Conservation (phyloP, 371 early-diverging fungal genomes). For the Funneliformis caledonium region DNA sequence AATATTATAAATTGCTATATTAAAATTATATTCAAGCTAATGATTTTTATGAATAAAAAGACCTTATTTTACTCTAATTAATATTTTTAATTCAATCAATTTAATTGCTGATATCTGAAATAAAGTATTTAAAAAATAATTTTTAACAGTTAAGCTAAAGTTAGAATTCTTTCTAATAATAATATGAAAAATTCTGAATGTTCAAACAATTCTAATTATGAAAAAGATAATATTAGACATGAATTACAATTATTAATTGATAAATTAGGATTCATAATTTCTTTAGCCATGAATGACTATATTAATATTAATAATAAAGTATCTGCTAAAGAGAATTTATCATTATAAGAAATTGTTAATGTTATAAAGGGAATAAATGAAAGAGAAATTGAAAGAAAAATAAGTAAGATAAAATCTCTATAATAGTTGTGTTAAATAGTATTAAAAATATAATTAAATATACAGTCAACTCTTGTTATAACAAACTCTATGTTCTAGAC, state of each 20-base stretch:
- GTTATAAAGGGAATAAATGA: neutral
- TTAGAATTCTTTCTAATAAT: neutral
- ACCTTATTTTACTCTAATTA: neutral
- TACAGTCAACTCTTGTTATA: too few relatives aligned
- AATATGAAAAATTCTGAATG: too few relatives aligned
- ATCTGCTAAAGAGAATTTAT: neutral
- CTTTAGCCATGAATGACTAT: neutral
- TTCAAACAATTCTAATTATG: neutral
- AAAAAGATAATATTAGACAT: neutral
- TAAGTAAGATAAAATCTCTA: neutral
- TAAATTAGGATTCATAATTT: neutral
- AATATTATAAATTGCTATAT: neutral
- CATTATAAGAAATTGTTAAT: conserved; percentile 1
- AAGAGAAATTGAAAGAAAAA: neutral
- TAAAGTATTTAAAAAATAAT: conserved; percentile 2
- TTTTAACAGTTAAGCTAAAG: neutral
- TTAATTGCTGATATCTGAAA: neutral
- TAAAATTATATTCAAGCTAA: neutral
- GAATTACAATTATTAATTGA: neutral
- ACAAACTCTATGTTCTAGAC: too few relatives aligned
- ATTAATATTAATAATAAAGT: conserved; percentile 4
- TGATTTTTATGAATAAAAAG: neutral
- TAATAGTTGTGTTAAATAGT: neutral
- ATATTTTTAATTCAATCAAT: conserved; percentile 17
- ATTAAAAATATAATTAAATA: neutral